These are phyloP conservation scores for Ceratobasidium sp. DNA, from an alignment of 1,284 basidiomycete species.

Conservation along the genomic window DNA sequence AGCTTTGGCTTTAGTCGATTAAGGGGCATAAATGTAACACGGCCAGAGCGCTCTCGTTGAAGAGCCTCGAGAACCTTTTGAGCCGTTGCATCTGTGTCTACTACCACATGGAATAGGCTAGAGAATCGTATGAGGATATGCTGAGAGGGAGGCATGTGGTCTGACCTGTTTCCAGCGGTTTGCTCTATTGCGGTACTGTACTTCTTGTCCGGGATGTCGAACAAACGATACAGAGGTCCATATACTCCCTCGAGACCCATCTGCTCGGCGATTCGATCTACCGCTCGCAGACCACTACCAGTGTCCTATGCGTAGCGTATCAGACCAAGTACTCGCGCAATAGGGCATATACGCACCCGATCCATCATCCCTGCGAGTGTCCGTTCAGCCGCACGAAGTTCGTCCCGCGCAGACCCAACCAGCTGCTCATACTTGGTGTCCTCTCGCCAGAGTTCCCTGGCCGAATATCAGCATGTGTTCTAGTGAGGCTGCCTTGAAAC, in stretches of 20 bases:
- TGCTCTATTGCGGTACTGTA: constrained; percentile 96
- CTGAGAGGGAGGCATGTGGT: neutral
- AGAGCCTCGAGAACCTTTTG: constrained; percentile 90
- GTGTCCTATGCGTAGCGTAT: constrained; percentile 75
- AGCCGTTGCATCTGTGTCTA: constrained; percentile 95
- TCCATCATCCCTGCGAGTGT: constrained; percentile 93
- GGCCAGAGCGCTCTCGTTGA: constrained; percentile 91
- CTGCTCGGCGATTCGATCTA: constrained; percentile 84
- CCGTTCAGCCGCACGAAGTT: constrained; percentile 86
- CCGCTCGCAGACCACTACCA: constrained; percentile 85
- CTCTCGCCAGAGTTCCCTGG: constrained; percentile 90
- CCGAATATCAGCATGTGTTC: neutral
- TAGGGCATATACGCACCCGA: constrained; percentile 69
- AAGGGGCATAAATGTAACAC: constrained; percentile 98
- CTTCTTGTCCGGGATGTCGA: constrained; percentile 88
- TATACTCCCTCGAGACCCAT: constrained; percentile 83
- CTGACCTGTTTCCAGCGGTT: constrained; percentile 92
- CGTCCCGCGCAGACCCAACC: constrained; percentile 81
- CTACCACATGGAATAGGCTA: constrained; percentile 97
- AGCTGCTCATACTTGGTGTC: constrained; percentile 89
- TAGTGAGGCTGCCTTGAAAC: constrained; percentile 51
- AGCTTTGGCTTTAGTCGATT: constrained; percentile 93
- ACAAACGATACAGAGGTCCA: constrained; percentile 94
- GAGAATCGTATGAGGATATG: constrained; percentile 25
- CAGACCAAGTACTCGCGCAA: neutral